Conservation (phyloP, 805 yeast genomes). For the Candida krabiensis region DNA sequence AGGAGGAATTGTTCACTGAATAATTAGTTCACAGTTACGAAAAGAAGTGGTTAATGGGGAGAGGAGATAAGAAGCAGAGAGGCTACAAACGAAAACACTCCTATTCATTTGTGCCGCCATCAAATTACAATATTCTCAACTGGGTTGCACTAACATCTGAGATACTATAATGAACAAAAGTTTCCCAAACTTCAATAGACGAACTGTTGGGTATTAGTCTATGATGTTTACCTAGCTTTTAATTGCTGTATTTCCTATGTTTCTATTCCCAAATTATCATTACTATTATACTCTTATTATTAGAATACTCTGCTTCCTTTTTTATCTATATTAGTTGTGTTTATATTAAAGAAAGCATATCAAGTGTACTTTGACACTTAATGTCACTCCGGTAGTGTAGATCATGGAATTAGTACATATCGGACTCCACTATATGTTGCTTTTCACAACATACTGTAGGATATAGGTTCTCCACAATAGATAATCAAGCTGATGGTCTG, state of each 20-base stretch:
- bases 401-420: no score
- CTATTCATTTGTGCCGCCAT: not conserved
- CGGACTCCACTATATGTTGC: no score
- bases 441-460: no score
- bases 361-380: slow-evolving; percentile 6
- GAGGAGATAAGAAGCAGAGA: not conserved
- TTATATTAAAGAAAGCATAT: slow-evolving; percentile 12
- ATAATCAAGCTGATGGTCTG: no score
- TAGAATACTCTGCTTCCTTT: slow-evolving; percentile 9
- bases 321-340: slow-evolving; percentile 4
- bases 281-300: slow-evolving; percentile 8
- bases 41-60: slow-evolving; percentile 5
- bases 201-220: not conserved
- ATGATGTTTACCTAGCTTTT: not conserved
- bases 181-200: not conserved
- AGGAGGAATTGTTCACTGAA: slow-evolving; percentile 74
- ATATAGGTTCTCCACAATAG: no score
- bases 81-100: not conserved
- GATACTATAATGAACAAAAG: not conserved
- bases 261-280: not conserved
- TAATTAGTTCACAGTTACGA: slow-evolving; percentile 14
- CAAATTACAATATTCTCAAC: not conserved
- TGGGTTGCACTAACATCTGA: not conserved
- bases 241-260: not conserved
- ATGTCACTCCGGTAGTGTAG: no score